A percentile compares a stretch with the other conserved stretches of the same genome.
Conservation (phyloP, 2,329 filamentous ascomycete species). For the Dissoconium aciculare region DNA sequence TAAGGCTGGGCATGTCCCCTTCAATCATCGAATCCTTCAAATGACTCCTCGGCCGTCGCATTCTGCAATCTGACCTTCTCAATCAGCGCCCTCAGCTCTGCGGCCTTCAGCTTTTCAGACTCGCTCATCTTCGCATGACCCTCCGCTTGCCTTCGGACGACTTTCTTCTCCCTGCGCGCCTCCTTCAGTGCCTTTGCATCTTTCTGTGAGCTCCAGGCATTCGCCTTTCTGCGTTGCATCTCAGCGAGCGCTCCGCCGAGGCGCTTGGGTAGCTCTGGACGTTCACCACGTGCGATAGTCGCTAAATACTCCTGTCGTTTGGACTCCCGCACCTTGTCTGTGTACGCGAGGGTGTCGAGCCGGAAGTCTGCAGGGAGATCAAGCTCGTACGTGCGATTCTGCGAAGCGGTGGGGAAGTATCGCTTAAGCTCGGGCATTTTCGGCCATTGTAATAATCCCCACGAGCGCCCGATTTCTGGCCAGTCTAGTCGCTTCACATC, state of each 20-base stretch:
- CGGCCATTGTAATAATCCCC: constrained; percentile 74
- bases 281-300: constrained; percentile 17
- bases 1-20: no score
- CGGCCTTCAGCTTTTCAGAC: constrained; percentile 19
- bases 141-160: constrained; percentile 20
- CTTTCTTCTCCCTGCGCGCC: constrained; percentile 22
- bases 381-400: constrained; percentile 29
- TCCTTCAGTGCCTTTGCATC: constrained; percentile 23
- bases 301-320: constrained; percentile 26
- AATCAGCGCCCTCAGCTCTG: constrained; percentile 22
- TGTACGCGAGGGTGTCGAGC: constrained; percentile 29
- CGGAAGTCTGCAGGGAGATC: constrained; percentile 21
- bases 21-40: constrained; percentile 18
- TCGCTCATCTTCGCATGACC: constrained; percentile 18
- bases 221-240: constrained; percentile 19
- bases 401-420: constrained; percentile 23
- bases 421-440: constrained; percentile 71
- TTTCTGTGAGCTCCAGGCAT: constrained; percentile 26
- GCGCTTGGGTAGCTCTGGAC: constrained; percentile 11
- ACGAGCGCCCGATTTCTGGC: constrained; percentile 63
- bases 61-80: constrained; percentile 19
- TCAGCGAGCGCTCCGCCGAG: constrained; percentile 20
- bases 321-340: constrained; percentile 31
- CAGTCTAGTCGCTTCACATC: constrained; percentile 68
- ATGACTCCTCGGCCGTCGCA: constrained; percentile 10